Evolutionary conservation across 2,329 filamentous ascomycete species (phyloP).

Genomic region (Penicillium sp.): DNA sequence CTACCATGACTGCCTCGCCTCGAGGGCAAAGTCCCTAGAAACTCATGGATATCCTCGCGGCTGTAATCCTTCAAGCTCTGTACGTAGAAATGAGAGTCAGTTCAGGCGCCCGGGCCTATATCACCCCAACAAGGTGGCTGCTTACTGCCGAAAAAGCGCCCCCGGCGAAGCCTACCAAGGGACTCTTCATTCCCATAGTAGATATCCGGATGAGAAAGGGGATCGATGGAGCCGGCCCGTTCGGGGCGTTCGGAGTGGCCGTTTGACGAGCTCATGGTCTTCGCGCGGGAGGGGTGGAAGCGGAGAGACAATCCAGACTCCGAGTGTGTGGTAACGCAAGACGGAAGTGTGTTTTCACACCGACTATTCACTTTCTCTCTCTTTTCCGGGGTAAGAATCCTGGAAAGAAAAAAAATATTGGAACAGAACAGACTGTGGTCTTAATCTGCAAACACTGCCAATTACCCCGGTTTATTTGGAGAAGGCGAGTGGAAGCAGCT

Average conservation of each 20-base stretch:
- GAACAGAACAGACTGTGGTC: neutral
- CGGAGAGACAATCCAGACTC: slow-evolving; percentile 5
- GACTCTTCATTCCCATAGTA: slow-evolving; percentile 59
- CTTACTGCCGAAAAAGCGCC: slow-evolving; percentile 59
- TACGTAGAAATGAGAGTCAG: slow-evolving; percentile 10
- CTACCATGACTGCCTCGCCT: slow-evolving; percentile 49
- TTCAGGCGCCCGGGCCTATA: slow-evolving; percentile 1
- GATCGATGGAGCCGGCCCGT: slow-evolving; percentile 51
- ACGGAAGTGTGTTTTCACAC: slow-evolving; percentile 17
- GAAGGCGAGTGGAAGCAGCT: neutral
- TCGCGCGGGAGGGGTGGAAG: slow-evolving; percentile 4
- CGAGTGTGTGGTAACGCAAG: slow-evolving; percentile 22
- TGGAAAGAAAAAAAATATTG: neutral
- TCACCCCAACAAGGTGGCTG: slow-evolving; percentile 6
- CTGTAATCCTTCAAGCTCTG: slow-evolving; percentile 41
- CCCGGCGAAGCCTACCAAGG: slow-evolving; percentile 45
- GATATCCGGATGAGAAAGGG: slow-evolving; percentile 57
- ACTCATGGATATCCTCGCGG: slow-evolving; percentile 35
- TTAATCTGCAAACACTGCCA: neutral
- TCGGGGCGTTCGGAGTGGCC: slow-evolving; percentile 26
- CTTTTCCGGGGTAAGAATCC: neutral
- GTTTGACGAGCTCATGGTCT: slow-evolving; percentile 43
- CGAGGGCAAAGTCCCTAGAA: slow-evolving; percentile 32
- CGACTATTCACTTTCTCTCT: slow-evolving; percentile 13
- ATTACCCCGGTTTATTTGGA: neutral